Evolutionary conservation across 2,329 filamentous ascomycete species (phyloP), one percentile per base, ranked within the genome.

Genomic region (Fusarium buharicum): DNA sequence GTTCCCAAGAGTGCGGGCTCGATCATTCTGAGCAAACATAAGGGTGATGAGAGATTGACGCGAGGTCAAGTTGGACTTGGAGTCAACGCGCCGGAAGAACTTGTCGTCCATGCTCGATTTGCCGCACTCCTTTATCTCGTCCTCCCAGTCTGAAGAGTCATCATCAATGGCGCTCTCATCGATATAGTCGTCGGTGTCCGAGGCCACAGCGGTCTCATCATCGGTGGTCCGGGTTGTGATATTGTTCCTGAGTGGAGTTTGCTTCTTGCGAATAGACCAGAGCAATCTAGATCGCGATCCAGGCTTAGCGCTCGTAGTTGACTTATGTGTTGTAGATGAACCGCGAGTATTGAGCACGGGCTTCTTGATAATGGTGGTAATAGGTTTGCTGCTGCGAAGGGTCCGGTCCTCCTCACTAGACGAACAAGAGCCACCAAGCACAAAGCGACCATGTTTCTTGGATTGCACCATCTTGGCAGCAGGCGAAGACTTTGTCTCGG

Each of bases 41-140:
- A 94, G 88, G 1, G 93, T 97, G 66, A 99, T 89, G 36, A 98
- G 85, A 3, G 94, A 98, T 46, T 90, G 89, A 44, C 91, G 88
- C 2, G 94, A 96, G 3, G 90, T 89, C 22, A 98, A 82, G 72
- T 97, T 92, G 8, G 89, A 86, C 74, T 88, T 88, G 36, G 93
- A 97, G 75, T 97, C 92, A 44, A 98, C 93, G 9, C 95, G 90
- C 75, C 93, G 88, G 83, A 99, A 99, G 69, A 92, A 82, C 71
- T 86, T 88, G 59, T 95, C 90, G 60, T 95, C 91, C 47, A 93
- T 84, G 73, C 91, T 96, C 2, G 91, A 91, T 67, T 91, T 90
- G 55, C 89, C 90, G 73, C 90, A 95, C 68, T 96, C 91, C 60
- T 91, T 90, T 18, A 91, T 86, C 0, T 89, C 92, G 70, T 85